Conservation (phyloP, 1,284 basidiomycete genomes). For the Microbotryomycetes sp. region DNA sequence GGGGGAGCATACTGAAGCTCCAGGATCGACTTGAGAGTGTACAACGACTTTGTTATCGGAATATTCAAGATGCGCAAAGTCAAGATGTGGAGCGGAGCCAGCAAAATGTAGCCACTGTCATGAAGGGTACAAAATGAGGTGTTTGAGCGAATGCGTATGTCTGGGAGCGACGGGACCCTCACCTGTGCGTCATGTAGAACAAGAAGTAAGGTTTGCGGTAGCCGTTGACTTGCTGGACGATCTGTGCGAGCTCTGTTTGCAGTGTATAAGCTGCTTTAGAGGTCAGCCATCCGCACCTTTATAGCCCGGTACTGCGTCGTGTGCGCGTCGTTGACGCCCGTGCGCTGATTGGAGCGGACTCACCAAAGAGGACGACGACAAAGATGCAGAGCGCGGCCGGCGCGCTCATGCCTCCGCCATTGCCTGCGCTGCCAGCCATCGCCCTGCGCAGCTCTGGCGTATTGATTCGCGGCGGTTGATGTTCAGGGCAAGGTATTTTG, state of each 20-base stretch:
- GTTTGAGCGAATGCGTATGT: constrained; percentile 55
- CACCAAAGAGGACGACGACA: constrained; percentile 6
- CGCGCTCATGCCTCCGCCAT: not conserved
- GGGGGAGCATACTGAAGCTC: constrained; percentile 8
- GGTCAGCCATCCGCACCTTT: not conserved
- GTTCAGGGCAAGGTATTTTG: too few relatives aligned
- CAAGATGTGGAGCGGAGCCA: constrained; percentile 27
- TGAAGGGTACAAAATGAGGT: not conserved
- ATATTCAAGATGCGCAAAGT: constrained; percentile 11
- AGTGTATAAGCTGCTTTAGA: constrained; percentile 18
- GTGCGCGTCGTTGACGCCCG: not conserved
- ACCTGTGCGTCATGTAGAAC: constrained; percentile 50
- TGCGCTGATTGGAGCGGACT: not conserved
- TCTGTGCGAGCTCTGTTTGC: constrained; percentile 45
- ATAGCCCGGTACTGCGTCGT: not conserved
- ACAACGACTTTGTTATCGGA: not conserved
- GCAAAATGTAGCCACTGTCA: constrained; percentile 26
- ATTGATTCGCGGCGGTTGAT: too few relatives aligned
- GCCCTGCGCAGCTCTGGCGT: too few relatives aligned
- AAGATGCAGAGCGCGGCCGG: constrained; percentile 2
- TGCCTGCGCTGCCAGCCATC: too few relatives aligned
- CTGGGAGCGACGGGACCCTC: constrained; percentile 35
- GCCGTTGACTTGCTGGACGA: constrained; percentile 61
- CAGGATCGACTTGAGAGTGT: constrained; percentile 8
- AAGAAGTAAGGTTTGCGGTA: constrained; percentile 70